These are phyloP conservation scores for Lathyrus oleraceus DNA, from an alignment of 306 rosid genomes.

Conservation along the genomic window DNA sequence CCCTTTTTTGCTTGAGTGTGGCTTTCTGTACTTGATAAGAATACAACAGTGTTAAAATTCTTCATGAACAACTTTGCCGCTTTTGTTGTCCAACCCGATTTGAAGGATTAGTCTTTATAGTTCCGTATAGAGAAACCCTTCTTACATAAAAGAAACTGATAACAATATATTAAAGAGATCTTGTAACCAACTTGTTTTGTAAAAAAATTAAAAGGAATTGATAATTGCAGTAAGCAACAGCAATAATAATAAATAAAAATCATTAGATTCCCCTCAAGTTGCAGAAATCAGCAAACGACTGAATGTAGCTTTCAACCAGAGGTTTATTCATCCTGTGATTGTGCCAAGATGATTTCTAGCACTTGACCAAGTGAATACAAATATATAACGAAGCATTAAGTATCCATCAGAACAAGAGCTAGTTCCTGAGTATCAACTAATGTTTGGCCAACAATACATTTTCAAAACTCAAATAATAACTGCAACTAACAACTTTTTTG, in stretches of 20 bases:
- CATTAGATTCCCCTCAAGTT: constrained; percentile 30
- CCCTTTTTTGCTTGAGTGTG: background rate
- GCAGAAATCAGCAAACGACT: constrained; percentile 25
- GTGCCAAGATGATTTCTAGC: constrained; percentile 20
- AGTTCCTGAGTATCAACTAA: constrained; percentile 16
- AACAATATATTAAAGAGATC: constrained; percentile 9
- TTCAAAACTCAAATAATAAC: constrained; percentile 7
- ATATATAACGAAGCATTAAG: constrained; percentile 15
- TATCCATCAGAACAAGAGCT: constrained; percentile 3
- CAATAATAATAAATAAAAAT: constrained; percentile 4
- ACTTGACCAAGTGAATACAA: constrained; percentile 21
- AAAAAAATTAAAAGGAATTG: constrained; percentile 26
- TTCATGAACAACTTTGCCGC: background rate
- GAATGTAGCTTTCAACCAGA: constrained; percentile 21
- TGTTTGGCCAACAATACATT: background rate
- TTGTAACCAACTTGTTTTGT: background rate
- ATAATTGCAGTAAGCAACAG: constrained; percentile 14
- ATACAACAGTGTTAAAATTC: background rate
- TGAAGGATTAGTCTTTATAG: background rate
- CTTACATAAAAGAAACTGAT: background rate
- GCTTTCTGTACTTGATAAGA: constrained; percentile 5
- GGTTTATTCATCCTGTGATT: constrained; percentile 5
- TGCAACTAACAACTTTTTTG: constrained; percentile 6
- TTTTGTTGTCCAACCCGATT: background rate
- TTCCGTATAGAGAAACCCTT: background rate